Evolutionary conservation across 129 eudicot genomes (phyloP).

Genomic region (Silybum marianum): DNA sequence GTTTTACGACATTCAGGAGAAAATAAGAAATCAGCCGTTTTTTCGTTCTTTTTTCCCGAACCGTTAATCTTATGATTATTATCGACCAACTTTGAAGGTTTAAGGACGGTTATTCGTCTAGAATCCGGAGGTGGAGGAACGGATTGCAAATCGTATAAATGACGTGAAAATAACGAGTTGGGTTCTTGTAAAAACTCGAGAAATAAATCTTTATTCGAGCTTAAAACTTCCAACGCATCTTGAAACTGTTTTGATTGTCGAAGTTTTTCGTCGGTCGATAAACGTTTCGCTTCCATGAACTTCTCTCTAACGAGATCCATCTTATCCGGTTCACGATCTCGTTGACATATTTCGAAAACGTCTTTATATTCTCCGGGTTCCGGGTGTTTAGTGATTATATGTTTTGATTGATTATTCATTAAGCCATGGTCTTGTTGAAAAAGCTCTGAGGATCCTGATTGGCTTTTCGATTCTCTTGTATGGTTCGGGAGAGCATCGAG

Average conservation of each 20-base stretch:
- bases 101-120: conserved; percentile 87
- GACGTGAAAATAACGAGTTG: conserved; percentile 64
- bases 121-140: conserved; percentile 65
- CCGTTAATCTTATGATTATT: conserved; percentile 33
- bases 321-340: conserved; percentile 40
- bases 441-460: conserved; percentile 49
- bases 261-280: conserved; percentile 77
- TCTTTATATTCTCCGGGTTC: conserved; percentile 66
- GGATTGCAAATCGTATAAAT: conserved; percentile 44
- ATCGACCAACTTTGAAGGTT: conserved; percentile 72
- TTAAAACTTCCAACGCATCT: conserved; percentile 87
- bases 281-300: conserved; percentile 81
- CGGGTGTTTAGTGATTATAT: conserved; percentile 38
- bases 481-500: conserved; percentile 69
- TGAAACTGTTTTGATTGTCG: conserved; percentile 91
- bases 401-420: conserved; percentile 23
- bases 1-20: conserved; percentile 43
- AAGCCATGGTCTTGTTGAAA: conserved; percentile 56
- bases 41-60: conserved; percentile 27
- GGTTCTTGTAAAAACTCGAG: conserved; percentile 89
- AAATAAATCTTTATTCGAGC: conserved; percentile 77
- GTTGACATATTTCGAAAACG: conserved; percentile 64
- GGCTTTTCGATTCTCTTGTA: conserved; percentile 50
- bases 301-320: conserved; percentile 86
- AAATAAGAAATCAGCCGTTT: conserved; percentile 45